A percentile compares a stretch with the other conserved stretches of the same genome.
Evolutionary conservation across 345 rosid species (phyloP).

Genomic region (Litchi chinensis): DNA sequence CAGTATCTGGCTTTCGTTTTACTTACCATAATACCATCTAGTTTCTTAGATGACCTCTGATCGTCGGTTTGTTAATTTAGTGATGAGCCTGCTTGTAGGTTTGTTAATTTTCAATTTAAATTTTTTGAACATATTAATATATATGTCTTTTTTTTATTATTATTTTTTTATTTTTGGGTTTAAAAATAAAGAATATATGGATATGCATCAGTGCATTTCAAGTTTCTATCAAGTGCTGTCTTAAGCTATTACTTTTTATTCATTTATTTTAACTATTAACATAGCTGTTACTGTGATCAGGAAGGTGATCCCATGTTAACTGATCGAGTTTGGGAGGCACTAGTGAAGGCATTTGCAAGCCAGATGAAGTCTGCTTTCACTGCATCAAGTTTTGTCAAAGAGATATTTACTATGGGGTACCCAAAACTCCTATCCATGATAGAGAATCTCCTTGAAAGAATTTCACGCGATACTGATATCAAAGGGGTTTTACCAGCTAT

Average conservation of each 20-base stretch:
- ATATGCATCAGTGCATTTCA: neutral
- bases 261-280: conserved; percentile 19
- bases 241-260: neutral
- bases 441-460: conserved; percentile 87
- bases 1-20: neutral
- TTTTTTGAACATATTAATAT: neutral
- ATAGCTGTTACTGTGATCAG: conserved; percentile 39
- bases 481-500: conserved; percentile 92
- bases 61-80: neutral
- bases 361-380: conserved; percentile 97
- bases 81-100: neutral
- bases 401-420: conserved; percentile 85
- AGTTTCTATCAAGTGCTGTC: neutral
- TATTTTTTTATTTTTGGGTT: neutral
- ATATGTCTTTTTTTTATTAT: too few species aligned
- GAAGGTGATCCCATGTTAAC: conserved; percentile 86
- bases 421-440: conserved; percentile 87
- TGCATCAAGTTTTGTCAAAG: conserved; percentile 97
- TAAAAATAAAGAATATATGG: neutral
- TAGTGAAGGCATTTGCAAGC: conserved; percentile 84
- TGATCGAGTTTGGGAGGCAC: conserved; percentile 94
- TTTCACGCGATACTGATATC: conserved; percentile 76
- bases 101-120: neutral
- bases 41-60: neutral
- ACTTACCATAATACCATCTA: neutral